Percentiles rank a stretch among this genome's conserved stretches.
Evolutionary conservation across 2,329 filamentous ascomycete genomes (phyloP).

Genomic region (Raffaelea ambrosiae): DNA sequence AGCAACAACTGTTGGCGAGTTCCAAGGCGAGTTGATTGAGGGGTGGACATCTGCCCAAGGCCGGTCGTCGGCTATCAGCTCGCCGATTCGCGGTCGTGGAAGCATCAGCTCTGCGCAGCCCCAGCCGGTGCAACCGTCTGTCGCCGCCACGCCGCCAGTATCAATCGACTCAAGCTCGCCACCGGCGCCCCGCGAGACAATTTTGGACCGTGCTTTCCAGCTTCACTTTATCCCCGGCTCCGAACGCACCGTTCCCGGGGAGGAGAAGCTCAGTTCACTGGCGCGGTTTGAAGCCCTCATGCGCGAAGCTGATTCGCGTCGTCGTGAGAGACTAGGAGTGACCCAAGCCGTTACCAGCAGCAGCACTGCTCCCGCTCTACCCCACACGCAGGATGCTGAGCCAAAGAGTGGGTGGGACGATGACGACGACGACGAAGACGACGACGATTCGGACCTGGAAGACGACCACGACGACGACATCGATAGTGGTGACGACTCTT

Average conservation of each 20-base stretch:
- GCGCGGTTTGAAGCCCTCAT: conserved; percentile 59
- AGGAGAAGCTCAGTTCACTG: conserved; percentile 56
- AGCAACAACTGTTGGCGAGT: conserved; percentile 41
- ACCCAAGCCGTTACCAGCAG: neutral
- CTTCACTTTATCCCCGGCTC: conserved; percentile 54
- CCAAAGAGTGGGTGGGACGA: conserved; percentile 43
- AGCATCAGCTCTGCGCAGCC: conserved; percentile 44
- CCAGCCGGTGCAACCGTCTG: conserved; percentile 5
- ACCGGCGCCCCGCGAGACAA: conserved; percentile 51
- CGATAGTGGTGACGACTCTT: conserved; percentile 11
- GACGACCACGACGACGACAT: conserved; percentile 26
- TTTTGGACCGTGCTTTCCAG: conserved; percentile 59
- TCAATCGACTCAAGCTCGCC: conserved; percentile 39
- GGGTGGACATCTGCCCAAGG: conserved; percentile 54
- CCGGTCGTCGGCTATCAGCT: conserved; percentile 48
- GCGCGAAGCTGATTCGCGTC: conserved; percentile 47
- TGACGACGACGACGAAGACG: conserved; percentile 31
- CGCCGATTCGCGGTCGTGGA: conserved; percentile 44
- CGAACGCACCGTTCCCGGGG: conserved; percentile 43
- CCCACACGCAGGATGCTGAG: conserved; percentile 20
- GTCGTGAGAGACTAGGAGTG: conserved; percentile 25
- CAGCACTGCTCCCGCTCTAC: neutral
- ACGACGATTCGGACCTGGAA: conserved; percentile 24
- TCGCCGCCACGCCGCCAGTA: conserved; percentile 13
- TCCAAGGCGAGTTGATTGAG: conserved; percentile 48